A percentile compares a stretch with the other conserved stretches of the same genome.
Conservation (phyloP, 1,284 basidiomycete genomes). For the Ceratobasidium sp. region DNA sequence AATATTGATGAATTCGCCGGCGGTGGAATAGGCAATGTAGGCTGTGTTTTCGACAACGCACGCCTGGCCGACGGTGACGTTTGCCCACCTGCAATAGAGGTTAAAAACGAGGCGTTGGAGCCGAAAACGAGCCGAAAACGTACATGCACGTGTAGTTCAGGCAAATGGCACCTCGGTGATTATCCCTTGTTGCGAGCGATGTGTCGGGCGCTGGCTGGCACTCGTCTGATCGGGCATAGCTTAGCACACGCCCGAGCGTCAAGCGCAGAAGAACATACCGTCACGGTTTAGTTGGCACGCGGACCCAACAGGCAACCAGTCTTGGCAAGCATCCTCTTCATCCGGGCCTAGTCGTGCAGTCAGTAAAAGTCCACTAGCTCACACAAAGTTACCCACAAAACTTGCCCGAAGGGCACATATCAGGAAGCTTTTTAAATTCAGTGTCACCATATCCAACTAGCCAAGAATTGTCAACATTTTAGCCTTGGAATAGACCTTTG, state of each 20-base stretch:
- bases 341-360: constrained; percentile 67
- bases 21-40: constrained; percentile 69
- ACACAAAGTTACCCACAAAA: constrained; percentile 59
- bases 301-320: constrained; percentile 64
- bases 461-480: background rate
- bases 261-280: constrained; percentile 57
- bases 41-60: constrained; percentile 79
- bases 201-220: constrained; percentile 70
- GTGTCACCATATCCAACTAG: constrained; percentile 10
- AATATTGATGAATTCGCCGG: constrained; percentile 71
- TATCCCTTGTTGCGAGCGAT: constrained; percentile 70
- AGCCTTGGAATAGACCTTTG: constrained; percentile 41
- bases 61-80: constrained; percentile 66
- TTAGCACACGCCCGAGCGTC: background rate
- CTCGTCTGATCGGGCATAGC: constrained; percentile 61
- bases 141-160: constrained; percentile 82
- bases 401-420: constrained; percentile 62
- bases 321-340: constrained; percentile 75
- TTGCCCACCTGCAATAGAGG: constrained; percentile 66
- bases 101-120: constrained; percentile 6
- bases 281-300: constrained; percentile 87
- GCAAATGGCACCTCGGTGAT: constrained; percentile 82
- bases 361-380: background rate
- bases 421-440: constrained; percentile 56
- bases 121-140: constrained; percentile 47